Conservation (phyloP, 2,329 filamentous ascomycete species). For the Moelleriella libera region DNA sequence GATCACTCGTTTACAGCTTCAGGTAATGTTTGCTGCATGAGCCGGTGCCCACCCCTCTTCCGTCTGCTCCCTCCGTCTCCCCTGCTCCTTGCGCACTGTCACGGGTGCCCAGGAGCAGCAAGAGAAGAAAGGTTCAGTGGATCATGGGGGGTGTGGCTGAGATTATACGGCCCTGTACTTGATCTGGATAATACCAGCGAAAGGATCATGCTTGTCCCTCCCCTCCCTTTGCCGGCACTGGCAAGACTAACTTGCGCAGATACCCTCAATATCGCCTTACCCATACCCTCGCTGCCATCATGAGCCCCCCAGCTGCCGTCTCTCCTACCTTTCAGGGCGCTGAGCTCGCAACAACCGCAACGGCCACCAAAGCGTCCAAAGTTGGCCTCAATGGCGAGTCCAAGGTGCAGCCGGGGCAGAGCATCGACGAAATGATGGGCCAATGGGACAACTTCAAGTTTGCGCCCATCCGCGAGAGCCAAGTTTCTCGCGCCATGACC, state of each 20-base stretch:
- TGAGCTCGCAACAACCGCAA: slow-evolving; percentile 15
- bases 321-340: slow-evolving; percentile 39
- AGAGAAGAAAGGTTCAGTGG: background rate
- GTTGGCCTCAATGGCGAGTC: slow-evolving; percentile 16
- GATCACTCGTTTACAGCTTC: slow-evolving; percentile 16
- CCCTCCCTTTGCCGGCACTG: slow-evolving; percentile 13
- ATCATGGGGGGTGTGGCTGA: slow-evolving; percentile 33
- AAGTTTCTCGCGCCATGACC: slow-evolving; percentile 89
- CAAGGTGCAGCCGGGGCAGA: slow-evolving; percentile 21
- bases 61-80: background rate
- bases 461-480: slow-evolving; percentile 75
- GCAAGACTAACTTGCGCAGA: slow-evolving; percentile 13
- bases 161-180: slow-evolving; percentile 90
- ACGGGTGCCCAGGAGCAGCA: background rate
- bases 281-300: slow-evolving; percentile 24
- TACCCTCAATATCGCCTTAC: background rate
- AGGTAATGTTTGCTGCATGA: slow-evolving; percentile 42
- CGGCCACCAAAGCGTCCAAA: slow-evolving; percentile 26
- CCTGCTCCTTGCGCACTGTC: background rate
- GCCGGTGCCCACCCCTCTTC: slow-evolving; percentile 37
- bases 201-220: slow-evolving; percentile 79
- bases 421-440: slow-evolving; percentile 51
- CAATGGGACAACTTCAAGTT: slow-evolving; percentile 78
- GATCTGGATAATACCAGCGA: slow-evolving; percentile 99
- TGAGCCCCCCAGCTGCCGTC: slow-evolving; percentile 68